Evolutionary conservation across 768 basidiomycete genomes (phyloP).

Genomic region (Termitomyces sp.): DNA sequence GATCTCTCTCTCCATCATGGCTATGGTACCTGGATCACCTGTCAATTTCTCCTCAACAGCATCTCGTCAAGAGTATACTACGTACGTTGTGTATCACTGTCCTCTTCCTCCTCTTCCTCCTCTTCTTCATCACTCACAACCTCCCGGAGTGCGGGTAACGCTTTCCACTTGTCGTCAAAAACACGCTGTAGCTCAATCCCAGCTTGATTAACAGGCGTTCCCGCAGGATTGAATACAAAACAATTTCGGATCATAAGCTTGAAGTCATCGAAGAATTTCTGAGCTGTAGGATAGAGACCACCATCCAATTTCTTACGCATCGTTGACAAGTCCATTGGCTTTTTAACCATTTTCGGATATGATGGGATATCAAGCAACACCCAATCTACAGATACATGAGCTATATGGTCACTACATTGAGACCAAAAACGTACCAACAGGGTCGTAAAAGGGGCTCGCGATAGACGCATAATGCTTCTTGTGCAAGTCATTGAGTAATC

Average conservation of each 20-base stretch:
- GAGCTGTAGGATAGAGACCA: slow-evolving; percentile 69
- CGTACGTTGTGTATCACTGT: slow-evolving; percentile 64
- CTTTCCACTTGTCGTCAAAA: slow-evolving; percentile 92
- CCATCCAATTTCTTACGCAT: slow-evolving; percentile 83
- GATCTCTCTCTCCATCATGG: slow-evolving; percentile 76
- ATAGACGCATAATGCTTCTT: slow-evolving; percentile 71
- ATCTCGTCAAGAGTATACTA: slow-evolving; percentile 14
- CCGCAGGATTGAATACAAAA: slow-evolving; percentile 84
- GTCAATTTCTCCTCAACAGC: slow-evolving; percentile 13
- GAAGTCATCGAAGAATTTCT: slow-evolving; percentile 86
- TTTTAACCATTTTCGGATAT: slow-evolving; percentile 86
- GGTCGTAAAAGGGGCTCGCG: slow-evolving; percentile 87
- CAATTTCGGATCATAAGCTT: slow-evolving; percentile 95
- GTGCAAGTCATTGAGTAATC: slow-evolving; percentile 68
- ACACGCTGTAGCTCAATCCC: slow-evolving; percentile 80
- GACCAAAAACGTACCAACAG: slow-evolving; percentile 67
- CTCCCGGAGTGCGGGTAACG: slow-evolving; percentile 57
- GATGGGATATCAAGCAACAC: slow-evolving; percentile 72
- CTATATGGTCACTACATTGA: slow-evolving; percentile 4
- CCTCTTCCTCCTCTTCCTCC: slow-evolving; percentile 63
- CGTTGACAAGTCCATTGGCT: slow-evolving; percentile 92
- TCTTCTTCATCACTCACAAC: slow-evolving; percentile 59
- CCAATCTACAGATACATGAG: slow-evolving; percentile 48
- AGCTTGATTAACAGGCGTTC: slow-evolving; percentile 81
- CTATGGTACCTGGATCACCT: slow-evolving; percentile 54